Evolutionary conservation across 306 rosid genomes (phyloP).

Genomic region (Medicago lupulina): DNA sequence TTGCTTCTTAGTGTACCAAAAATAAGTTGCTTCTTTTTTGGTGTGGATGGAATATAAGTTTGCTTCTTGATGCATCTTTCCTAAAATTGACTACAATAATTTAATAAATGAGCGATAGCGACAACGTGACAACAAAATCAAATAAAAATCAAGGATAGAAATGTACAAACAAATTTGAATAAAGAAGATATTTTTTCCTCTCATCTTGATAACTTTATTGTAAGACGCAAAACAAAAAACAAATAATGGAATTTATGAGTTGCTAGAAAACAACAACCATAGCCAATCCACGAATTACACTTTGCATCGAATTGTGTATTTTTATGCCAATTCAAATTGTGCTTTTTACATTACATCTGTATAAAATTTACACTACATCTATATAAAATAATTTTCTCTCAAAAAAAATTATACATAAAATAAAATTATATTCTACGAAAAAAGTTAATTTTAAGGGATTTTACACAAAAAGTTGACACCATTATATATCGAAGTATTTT

Average conservation of each 20-base stretch:
- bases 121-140: not conserved
- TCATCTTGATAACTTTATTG: conserved; percentile 3
- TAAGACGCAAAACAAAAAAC: not conserved
- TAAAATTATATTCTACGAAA: too few species aligned
- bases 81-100: conserved; percentile 14
- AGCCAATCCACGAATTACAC: not conserved
- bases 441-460: too few species aligned
- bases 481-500: too few species aligned
- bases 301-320: conserved; percentile 13
- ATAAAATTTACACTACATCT: too few species aligned
- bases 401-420: too few species aligned
- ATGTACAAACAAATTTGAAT: not conserved
- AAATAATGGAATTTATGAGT: not conserved
- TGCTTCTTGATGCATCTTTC: conserved; percentile 24
- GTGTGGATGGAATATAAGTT: conserved; percentile 4
- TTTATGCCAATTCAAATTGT: too few species aligned
- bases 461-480: too few species aligned
- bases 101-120: not conserved
- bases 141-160: not conserved
- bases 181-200: not conserved
- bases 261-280: conserved; percentile 14
- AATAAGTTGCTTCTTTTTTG: not conserved
- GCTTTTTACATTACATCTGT: too few species aligned
- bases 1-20: too few species aligned
- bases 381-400: too few species aligned